Base-by-base conservation (phyloP, 768 basidiomycete genomes). In the Leccinum subgranulosum region DNA sequence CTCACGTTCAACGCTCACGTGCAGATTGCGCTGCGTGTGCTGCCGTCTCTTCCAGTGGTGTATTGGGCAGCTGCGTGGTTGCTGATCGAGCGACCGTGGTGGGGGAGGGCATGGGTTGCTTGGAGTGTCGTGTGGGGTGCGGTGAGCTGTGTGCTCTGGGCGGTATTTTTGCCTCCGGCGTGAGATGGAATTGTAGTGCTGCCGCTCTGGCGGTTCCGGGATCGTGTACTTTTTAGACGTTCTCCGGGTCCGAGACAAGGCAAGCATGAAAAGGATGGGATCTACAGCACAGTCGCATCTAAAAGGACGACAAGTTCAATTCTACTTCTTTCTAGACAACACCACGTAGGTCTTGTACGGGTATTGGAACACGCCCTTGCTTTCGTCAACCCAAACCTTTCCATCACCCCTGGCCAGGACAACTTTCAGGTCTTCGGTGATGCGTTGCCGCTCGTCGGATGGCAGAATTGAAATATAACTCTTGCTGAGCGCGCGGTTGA, bases 1-100 rank as follows among this genome's bases (percentile, higher is more conserved):
- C 75, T 97, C 17, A 76, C 94, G 14, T 84, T 94, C 67, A 81
- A 83, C 17, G 90, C 93, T 0, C 92, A 98, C 65, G 87, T 86
- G 2, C 96, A 97, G 69, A 97, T 98, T 60, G 76, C 85, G 19
- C 82, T 98, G 2, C 87, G 95, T 7, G 77, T 89, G 12, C 84
- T 85, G 21, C 81, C 87, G 1, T 83, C 88, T 4, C 79, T 93
- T 72, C 96, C 96, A 1, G 75, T 88, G 49, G 75, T 84, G 1
- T 94, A 92, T 71, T 98, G 96, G 97, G 87, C 84, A 3, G 85
- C 88, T n/a, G 84, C 91, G 4, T 78, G 82, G 72, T 71, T 94
- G 19, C 66, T 88, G 34, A 61, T 84, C 33, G 74, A 81, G 58
- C 71, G 75, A 25, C 81, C 80, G 17, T 55, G 51, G 34, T 77